Conservation (phyloP, 2,329 filamentous ascomycete genomes). For the Xylaria sp. region DNA sequence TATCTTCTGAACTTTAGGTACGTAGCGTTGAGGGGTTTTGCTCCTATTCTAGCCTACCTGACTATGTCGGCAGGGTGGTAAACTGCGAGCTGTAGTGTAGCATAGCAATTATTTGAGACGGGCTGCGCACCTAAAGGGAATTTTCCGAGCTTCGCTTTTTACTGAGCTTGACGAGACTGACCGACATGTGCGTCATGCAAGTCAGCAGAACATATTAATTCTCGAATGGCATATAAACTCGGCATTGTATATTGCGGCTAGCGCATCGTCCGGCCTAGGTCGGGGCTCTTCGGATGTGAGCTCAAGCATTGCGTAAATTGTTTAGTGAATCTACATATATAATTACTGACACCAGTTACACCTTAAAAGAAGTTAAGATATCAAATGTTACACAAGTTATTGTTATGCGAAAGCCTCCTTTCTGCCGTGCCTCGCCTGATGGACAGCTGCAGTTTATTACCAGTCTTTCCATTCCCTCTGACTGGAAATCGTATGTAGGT, state of each 20-base stretch:
- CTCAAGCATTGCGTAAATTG: neutral
- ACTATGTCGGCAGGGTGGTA: neutral
- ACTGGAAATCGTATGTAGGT: neutral
- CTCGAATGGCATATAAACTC: neutral
- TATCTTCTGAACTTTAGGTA: neutral
- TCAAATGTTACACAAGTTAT: neutral
- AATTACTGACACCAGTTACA: neutral
- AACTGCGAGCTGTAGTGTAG: neutral
- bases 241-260: neutral
- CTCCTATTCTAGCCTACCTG: neutral
- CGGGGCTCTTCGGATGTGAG: neutral
- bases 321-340: neutral
- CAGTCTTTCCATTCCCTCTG: neutral
- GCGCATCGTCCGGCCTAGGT: neutral
- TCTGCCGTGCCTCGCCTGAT: too few species aligned
- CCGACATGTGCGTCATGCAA: constrained; percentile 23
- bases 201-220: neutral
- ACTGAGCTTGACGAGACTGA: neutral
- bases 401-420: neutral
- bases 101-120: neutral
- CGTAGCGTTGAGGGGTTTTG: neutral
- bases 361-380: neutral
- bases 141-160: neutral
- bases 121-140: neutral
- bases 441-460: neutral